Evolutionary conservation across 2,329 filamentous ascomycete genomes (phyloP).

Genomic region (Sporothrix sp.): DNA sequence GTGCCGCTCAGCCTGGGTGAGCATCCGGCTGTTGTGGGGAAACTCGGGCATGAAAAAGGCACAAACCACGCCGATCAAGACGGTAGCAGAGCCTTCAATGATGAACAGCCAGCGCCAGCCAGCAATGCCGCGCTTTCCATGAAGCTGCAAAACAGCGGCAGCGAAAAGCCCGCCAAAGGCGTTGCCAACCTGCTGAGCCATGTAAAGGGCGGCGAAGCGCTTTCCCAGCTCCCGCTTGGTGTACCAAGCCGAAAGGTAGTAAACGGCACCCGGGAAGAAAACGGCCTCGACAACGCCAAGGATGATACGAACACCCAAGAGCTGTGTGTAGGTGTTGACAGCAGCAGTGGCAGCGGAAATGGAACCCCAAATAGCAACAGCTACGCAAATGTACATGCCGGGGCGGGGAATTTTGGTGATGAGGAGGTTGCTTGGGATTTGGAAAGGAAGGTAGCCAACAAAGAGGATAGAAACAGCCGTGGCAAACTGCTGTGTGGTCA

Average conservation of each 20-base stretch:
- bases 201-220: constrained; percentile 28
- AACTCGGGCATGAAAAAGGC: constrained; percentile 30
- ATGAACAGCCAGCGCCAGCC: constrained; percentile 47
- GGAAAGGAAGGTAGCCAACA: constrained; percentile 52
- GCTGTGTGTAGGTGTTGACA: constrained; percentile 25
- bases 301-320: constrained; percentile 20
- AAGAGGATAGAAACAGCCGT: constrained; percentile 51
- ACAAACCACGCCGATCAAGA: constrained; percentile 27
- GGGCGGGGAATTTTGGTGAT: constrained; percentile 15
- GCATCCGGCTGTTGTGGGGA: constrained; percentile 30
- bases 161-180: constrained; percentile 43
- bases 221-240: constrained; percentile 29
- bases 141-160: constrained; percentile 37
- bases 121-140: constrained; percentile 35
- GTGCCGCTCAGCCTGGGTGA: constrained; percentile 22
- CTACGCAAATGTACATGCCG: constrained; percentile 11
- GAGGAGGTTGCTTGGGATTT: constrained; percentile 48
- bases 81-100: constrained; percentile 33
- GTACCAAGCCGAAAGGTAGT: constrained; percentile 34
- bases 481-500: constrained; percentile 45
- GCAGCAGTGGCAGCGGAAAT: constrained; percentile 26
- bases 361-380: constrained; percentile 13
- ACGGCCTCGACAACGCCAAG: constrained; percentile 7
- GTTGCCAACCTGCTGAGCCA: constrained; percentile 53
- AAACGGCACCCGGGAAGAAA: constrained; percentile 27